Conservation (phyloP, 148 eudicot genomes). For the Rhododendron ferrugineum region DNA sequence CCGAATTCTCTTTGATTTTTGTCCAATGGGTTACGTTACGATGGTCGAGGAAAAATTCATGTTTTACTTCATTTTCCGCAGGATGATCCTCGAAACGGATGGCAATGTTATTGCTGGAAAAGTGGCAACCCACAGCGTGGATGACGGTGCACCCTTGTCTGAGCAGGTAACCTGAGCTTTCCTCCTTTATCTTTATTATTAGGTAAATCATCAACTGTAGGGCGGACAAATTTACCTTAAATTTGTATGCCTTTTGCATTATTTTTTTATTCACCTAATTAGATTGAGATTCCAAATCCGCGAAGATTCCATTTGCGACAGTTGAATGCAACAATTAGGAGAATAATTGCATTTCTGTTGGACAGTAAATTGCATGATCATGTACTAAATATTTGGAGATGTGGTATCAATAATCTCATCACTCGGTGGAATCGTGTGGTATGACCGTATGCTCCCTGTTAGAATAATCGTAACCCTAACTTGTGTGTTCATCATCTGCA, state of each 20-base stretch:
- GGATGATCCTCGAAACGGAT: conserved; percentile 96
- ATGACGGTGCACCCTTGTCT: conserved; percentile 84
- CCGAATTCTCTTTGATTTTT: not conserved
- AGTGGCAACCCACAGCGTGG: conserved; percentile 74
- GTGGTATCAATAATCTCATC: not conserved
- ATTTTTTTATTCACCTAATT: too few species aligned
- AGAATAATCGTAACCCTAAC: not conserved
- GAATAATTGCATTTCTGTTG: not conserved
- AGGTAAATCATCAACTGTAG: not conserved
- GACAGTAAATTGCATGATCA: not conserved
- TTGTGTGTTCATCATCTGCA: conserved; percentile 19
- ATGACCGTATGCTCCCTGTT: not conserved
- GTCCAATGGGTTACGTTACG: not conserved
- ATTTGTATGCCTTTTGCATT: not conserved
- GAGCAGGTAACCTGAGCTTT: conserved; percentile 57
- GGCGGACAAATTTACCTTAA: too few species aligned
- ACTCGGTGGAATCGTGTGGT: not conserved
- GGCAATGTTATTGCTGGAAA: conserved; percentile 86
- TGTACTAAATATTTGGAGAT: not conserved
- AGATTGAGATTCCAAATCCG: too few species aligned
- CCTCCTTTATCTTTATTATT: not conserved
- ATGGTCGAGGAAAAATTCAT: not conserved
- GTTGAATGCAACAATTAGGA: not conserved
- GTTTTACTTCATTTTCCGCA: conserved; percentile 19
- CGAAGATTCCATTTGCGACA: too few species aligned